A percentile compares a stretch with the other conserved stretches of the same genome.
Evolutionary conservation across 352 stramenopile species (phyloP).

Genomic region (Phytophthora litchii): DNA sequence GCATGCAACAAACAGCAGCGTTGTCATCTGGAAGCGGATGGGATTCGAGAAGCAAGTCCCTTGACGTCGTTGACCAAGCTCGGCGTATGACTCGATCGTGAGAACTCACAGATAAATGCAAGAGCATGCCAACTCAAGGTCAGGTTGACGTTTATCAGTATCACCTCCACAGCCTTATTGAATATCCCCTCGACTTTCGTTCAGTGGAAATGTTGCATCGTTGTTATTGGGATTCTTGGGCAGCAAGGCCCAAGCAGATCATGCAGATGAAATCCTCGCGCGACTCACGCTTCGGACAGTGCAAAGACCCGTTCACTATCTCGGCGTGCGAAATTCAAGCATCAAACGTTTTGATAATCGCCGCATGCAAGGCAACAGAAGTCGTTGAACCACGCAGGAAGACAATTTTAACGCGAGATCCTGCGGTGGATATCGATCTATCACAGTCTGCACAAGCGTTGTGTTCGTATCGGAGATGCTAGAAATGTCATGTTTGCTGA

Average conservation of each 20-base stretch:
- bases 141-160: neutral
- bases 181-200: neutral
- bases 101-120: neutral
- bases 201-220: neutral
- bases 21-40: slow-evolving; percentile 24
- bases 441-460: too few relatives aligned
- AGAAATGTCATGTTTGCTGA: neutral
- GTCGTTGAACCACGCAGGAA: slow-evolving; percentile 4
- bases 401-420: neutral
- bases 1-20: slow-evolving; percentile 19
- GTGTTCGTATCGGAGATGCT: too few relatives aligned
- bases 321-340: slow-evolving; percentile 1
- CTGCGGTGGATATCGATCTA: neutral
- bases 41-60: slow-evolving; percentile 18
- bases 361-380: neutral
- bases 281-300: slow-evolving; percentile 11
- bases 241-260: slow-evolving; percentile 4
- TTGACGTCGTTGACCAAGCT: neutral
- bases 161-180: neutral
- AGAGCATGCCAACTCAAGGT: neutral
- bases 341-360: slow-evolving; percentile 19
- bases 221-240: slow-evolving; percentile 5
- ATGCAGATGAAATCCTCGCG: slow-evolving; percentile 12
- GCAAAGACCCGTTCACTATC: slow-evolving; percentile 13
- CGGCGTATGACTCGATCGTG: neutral